Evolutionary conservation across 1,284 basidiomycete species (phyloP).

Genomic region (Cryptococcus floricola): DNA sequence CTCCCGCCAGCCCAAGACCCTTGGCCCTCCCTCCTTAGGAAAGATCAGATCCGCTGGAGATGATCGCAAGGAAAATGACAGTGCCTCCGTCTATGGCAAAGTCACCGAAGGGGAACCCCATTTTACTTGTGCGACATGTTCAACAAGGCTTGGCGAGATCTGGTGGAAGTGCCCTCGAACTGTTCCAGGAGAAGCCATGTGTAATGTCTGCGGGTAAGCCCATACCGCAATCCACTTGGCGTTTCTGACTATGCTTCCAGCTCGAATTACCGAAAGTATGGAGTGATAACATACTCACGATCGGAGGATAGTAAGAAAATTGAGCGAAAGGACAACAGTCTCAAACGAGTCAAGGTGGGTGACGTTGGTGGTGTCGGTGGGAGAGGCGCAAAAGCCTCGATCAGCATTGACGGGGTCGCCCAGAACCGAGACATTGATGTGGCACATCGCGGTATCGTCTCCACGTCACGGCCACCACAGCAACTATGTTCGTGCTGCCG

Average conservation of each 20-base stretch:
- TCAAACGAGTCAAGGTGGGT: constrained; percentile 67
- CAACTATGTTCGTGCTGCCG: constrained; percentile 65
- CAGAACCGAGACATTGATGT: no score
- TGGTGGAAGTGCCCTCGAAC: constrained; percentile 88
- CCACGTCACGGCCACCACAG: constrained; percentile 37
- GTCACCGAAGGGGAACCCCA: not conserved
- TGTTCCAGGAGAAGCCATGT: constrained; percentile 63
- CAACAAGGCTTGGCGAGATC: constrained; percentile 64
- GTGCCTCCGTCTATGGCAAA: constrained; percentile 39
- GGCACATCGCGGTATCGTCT: constrained; percentile 6
- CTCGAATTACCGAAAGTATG: constrained; percentile 74
- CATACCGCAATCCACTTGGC: constrained; percentile 12
- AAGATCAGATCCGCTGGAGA: constrained; percentile 38
- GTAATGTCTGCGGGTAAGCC: constrained; percentile 67
- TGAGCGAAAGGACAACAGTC: constrained; percentile 48
- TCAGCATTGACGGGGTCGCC: not conserved
- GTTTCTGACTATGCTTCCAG: constrained; percentile 6
- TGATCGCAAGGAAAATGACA: constrained; percentile 54
- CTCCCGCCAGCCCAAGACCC: constrained; percentile 40
- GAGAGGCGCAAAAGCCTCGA: no score
- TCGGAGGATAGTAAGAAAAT: constrained; percentile 40
- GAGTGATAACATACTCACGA: constrained; percentile 55
- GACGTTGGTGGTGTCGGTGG: no score
- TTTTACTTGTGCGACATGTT: constrained; percentile 64
- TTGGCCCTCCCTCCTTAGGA: constrained; percentile 41